Percentiles rank a stretch among this genome's conserved stretches.
Evolutionary conservation across 106 monocot species (phyloP).

Genomic region (Allium sativum): DNA sequence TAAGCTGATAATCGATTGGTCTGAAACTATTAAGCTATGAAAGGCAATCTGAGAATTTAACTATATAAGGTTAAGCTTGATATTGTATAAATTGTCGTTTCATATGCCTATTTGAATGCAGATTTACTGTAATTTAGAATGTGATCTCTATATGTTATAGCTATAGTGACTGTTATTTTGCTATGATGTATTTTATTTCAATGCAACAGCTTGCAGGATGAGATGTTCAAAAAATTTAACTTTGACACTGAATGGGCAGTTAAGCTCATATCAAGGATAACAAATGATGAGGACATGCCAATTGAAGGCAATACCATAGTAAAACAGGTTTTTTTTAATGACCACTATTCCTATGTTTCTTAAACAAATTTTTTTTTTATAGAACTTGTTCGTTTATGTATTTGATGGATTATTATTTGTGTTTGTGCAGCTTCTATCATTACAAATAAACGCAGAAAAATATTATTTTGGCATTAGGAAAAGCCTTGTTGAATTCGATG

Average conservation of each 20-base stretch:
- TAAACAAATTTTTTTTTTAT: conserved; percentile 1
- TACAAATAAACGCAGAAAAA: conserved; percentile 95
- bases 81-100: too few species aligned
- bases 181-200: not conserved
- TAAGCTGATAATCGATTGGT: too few species aligned
- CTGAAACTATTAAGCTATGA: too few species aligned
- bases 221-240: conserved; percentile 99
- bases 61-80: too few species aligned
- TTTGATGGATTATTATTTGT: conserved; percentile 5
- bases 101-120: too few species aligned
- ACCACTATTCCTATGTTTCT: conserved; percentile 6
- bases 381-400: not conserved
- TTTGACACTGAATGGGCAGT: conserved; percentile 99
- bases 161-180: not conserved
- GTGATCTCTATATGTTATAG: too few species aligned
- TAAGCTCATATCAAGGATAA: conserved; percentile 89
- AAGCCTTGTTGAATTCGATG: conserved; percentile 99
- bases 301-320: conserved; percentile 83
- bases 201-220: conserved; percentile 81
- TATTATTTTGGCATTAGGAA: conserved; percentile 92
- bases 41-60: too few species aligned
- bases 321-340: conserved; percentile 54
- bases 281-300: conserved; percentile 87
- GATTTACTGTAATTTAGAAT: too few species aligned
- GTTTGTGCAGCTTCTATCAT: conserved; percentile 62